A percentile compares a stretch with the other conserved stretches of the same genome.
These are phyloP conservation scores for Paramecium sonneborni DNA, from an alignment of 73 alveolate genomes.

Conservation along the genomic window DNA sequence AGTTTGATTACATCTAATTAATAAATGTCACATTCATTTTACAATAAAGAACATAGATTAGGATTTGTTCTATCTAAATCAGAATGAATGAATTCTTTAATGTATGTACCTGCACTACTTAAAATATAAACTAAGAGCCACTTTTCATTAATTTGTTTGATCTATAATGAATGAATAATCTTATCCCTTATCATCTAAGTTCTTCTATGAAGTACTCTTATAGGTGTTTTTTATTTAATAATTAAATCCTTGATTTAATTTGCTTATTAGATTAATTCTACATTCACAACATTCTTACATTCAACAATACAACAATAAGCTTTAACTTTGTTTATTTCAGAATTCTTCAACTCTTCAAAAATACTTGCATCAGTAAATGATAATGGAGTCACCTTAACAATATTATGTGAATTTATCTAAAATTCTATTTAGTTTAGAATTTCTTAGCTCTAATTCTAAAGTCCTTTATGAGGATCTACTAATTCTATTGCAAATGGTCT, in stretches of 20 bases:
- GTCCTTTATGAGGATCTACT: slow-evolving; percentile 81
- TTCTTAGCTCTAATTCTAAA: slow-evolving; percentile 10
- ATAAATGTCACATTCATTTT: slow-evolving; percentile 92
- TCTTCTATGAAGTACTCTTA: slow-evolving; percentile 97
- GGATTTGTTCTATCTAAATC: slow-evolving; percentile 97
- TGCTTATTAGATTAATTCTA: slow-evolving; percentile 73
- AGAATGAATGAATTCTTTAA: slow-evolving; percentile 98
- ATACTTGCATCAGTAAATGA: slow-evolving; percentile 76
- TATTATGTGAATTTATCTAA: slow-evolving; percentile 56
- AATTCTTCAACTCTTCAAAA: slow-evolving; percentile 86
- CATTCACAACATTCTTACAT: slow-evolving; percentile 74
- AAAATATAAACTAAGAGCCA: slow-evolving; percentile 55
- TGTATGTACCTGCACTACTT: slow-evolving; percentile 94
- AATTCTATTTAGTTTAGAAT: not conserved
- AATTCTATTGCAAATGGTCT: slow-evolving; percentile 93
- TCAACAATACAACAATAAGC: slow-evolving; percentile 91
- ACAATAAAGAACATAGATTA: slow-evolving; percentile 80
- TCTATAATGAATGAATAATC: slow-evolving; percentile 60
- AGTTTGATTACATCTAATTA: slow-evolving; percentile 95
- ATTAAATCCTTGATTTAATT: slow-evolving; percentile 72
- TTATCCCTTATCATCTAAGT: slow-evolving; percentile 86
- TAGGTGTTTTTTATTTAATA: slow-evolving; percentile 92
- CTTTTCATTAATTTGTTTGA: not conserved
- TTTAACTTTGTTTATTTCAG: slow-evolving; percentile 90
- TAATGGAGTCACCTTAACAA: slow-evolving; percentile 73